Conservation (phyloP, 2,329 filamentous ascomycete genomes). For the Leptosphaerulina australis region DNA sequence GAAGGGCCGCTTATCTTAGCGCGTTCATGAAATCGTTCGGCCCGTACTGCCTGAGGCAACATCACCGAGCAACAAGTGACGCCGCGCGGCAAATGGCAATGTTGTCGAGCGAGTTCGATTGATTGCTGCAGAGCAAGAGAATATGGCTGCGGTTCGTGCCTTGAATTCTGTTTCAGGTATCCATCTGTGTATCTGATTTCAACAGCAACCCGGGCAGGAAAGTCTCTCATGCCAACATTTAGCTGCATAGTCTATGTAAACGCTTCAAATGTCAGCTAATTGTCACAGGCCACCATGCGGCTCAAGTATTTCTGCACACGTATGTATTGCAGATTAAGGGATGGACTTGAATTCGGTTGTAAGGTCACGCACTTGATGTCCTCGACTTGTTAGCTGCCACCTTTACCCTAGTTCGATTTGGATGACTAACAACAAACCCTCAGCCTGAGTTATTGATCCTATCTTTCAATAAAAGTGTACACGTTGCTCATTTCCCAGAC, state of each 20-base stretch:
- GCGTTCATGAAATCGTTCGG: conserved; percentile 12
- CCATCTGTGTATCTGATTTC: background rate
- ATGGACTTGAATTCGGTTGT: background rate
- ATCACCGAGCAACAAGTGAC: conserved; percentile 1
- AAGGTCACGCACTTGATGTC: too few species aligned
- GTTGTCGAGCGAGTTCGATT: background rate
- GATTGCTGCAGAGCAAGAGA: background rate
- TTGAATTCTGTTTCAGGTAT: too few species aligned
- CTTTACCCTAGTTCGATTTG: too few species aligned
- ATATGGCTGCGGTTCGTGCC: background rate
- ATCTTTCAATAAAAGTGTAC: too few species aligned
- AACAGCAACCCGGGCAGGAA: background rate
- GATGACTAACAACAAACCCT: too few species aligned
- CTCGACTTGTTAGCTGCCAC: too few species aligned
- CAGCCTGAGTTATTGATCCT: too few species aligned
- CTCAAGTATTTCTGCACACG: background rate
- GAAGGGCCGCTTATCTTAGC: conserved; percentile 22
- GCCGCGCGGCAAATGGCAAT: background rate
- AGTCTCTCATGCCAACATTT: background rate
- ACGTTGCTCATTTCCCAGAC: too few species aligned
- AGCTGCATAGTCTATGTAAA: background rate
- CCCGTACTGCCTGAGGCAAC: conserved; percentile 22
- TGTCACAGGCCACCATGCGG: background rate
- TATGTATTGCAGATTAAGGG: background rate
- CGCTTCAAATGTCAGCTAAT: background rate